These are phyloP conservation scores for Metschnikowia chrysomelidarum DNA, from an alignment of 805 yeast genomes.

Conservation along the genomic window DNA sequence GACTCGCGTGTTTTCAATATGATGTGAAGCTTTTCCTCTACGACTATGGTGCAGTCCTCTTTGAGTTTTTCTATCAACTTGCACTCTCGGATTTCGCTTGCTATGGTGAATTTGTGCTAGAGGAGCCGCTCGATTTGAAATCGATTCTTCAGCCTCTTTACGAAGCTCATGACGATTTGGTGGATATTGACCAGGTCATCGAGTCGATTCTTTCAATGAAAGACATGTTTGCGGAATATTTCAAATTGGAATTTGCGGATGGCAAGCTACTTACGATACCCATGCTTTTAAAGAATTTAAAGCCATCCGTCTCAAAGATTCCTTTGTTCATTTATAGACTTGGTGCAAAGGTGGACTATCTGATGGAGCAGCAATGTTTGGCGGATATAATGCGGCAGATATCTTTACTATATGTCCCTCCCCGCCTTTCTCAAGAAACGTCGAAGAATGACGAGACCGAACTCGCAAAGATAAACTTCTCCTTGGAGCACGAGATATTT, in stretches of 20 bases:
- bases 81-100: slow-evolving; percentile 77
- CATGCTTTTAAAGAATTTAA: slow-evolving; percentile 58
- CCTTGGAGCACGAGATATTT: slow-evolving; percentile 58
- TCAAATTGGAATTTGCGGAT: slow-evolving; percentile 37
- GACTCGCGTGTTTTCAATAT: slow-evolving; percentile 81
- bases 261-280: slow-evolving; percentile 57
- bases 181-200: slow-evolving; percentile 18
- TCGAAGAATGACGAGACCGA: slow-evolving; percentile 11
- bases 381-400: slow-evolving; percentile 63
- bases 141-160: slow-evolving; percentile 41
- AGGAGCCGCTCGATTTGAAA: slow-evolving; percentile 23
- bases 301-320: slow-evolving; percentile 62
- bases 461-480: slow-evolving; percentile 21
- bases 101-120: slow-evolving; percentile 53
- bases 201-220: slow-evolving; percentile 44
- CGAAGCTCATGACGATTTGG: slow-evolving; percentile 19
- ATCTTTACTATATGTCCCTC: slow-evolving; percentile 74
- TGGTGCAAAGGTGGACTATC: slow-evolving; percentile 60
- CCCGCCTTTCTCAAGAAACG: slow-evolving; percentile 27
- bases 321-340: slow-evolving; percentile 65
- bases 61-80: slow-evolving; percentile 77
- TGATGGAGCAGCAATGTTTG: slow-evolving; percentile 66
- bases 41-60: slow-evolving; percentile 70
- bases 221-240: slow-evolving; percentile 83
- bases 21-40: slow-evolving; percentile 75